Conservation (phyloP, 2,329 filamentous ascomycete genomes). For the Cadophora luteo-olivacea region DNA sequence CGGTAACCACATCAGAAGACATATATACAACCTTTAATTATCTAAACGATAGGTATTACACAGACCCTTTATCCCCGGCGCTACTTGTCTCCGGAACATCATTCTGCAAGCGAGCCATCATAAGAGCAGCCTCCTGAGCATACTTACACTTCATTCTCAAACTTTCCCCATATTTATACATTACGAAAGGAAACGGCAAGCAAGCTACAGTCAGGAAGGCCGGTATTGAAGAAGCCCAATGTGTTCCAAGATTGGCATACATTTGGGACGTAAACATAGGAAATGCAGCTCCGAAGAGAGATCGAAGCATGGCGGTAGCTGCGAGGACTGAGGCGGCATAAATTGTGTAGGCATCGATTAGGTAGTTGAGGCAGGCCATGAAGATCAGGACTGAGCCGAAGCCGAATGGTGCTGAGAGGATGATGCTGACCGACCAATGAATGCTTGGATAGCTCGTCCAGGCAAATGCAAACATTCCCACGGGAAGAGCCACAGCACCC, state of each 20-base stretch:
- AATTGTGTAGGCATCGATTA: background rate
- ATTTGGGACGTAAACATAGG: background rate
- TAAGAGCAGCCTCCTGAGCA: background rate
- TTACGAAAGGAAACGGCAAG: background rate
- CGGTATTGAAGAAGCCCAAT: background rate
- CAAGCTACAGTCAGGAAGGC: background rate
- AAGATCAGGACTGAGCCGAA: no score
- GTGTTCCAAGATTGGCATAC: background rate
- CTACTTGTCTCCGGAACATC: background rate
- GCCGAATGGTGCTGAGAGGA: no score
- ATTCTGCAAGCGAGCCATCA: background rate
- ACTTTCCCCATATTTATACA: background rate
- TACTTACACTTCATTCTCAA: background rate
- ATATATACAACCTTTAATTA: background rate
- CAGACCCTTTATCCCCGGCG: background rate
- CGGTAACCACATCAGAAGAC: background rate
- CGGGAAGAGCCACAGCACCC: no score
- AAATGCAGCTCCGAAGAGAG: background rate
- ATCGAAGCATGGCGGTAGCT: background rate
- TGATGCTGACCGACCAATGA: no score
- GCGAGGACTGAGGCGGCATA: background rate
- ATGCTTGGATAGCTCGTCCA: no score
- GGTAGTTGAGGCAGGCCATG: no score
- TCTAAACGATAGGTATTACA: background rate
- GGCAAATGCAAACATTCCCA: no score